Evolutionary conservation across 2,329 filamentous ascomycete genomes (phyloP), one percentile per base, ranked within the genome.

Genomic region (Hawksworthiomyces lignivorus): DNA sequence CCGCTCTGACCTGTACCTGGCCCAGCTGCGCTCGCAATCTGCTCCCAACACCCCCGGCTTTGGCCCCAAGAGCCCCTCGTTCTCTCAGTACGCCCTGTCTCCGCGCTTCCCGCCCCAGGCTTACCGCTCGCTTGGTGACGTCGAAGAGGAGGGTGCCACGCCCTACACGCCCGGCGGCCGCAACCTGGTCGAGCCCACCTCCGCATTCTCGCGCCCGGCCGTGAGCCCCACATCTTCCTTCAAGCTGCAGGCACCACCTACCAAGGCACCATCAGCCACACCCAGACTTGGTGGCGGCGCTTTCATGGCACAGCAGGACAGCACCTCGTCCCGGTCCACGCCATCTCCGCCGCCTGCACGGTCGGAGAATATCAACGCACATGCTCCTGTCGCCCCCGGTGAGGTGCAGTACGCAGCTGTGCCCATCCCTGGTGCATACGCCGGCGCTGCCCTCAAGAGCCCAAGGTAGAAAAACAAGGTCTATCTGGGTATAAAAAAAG

Each of bases 1-100:
- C 51, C 85, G 92, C 49, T 90, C 86, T 48, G 89, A 97, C 61
- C 78, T 98, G 50, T 97, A 97, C 70, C 86, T 97, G 49, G 88
- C 84, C 41, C 84, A 87, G 61, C 77, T 88, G 31, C 82, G 82
- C 52, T 70, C 79, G 17, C 89, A 97, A 67, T 94, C 88, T 20
- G 89, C 88, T 5, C 90, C 90, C 53, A 96, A 96, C 71, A 96
- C 90, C 0, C 90, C 90, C 11, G 88, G 88, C 50, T 88, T 94
- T 60, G 82, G 80, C 22, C 79, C 82, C 61, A 84, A 78, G 61
- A 79, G 75, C 18, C 83, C 64, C 62, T 64, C 67, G 31, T 74
- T 70, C 47, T 69, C 65, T 8, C 66, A 69, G 46, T 69, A 69
- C 51, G 72, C 74, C 46, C 64, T 78, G 59, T 77, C 75, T 18